phyloP scores from a whole-genome alignment of 768 basidiomycete genomes.

The Termitomyces titanicus region DNA sequence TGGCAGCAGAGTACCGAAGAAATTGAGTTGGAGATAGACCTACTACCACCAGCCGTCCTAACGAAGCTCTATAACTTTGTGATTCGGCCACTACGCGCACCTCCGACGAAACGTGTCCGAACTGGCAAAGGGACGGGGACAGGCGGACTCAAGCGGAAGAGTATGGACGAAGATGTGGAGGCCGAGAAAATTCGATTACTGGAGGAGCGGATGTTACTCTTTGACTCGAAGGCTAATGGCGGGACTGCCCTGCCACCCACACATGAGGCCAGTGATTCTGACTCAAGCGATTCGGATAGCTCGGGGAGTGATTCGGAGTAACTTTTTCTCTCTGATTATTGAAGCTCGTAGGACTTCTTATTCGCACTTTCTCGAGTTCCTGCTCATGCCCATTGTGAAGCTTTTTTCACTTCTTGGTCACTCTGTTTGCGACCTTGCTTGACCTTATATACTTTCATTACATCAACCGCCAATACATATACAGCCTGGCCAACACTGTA shows the following conservation, averaged over 20 bases:
- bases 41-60: slow-evolving; percentile 80
- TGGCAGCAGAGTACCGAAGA: slow-evolving; percentile 82
- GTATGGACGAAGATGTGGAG: slow-evolving; percentile 96
- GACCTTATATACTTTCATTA: slow-evolving; percentile 34
- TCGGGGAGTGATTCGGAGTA: slow-evolving; percentile 84
- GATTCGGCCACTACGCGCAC: slow-evolving; percentile 69
- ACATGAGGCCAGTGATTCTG: slow-evolving; percentile 68
- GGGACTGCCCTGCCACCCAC: slow-evolving; percentile 31
- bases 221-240: slow-evolving; percentile 57
- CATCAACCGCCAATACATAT: slow-evolving; percentile 33
- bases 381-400: slow-evolving; percentile 9
- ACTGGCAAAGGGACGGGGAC: slow-evolving; percentile 80
- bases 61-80: slow-evolving; percentile 96
- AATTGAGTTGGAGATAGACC: slow-evolving; percentile 97
- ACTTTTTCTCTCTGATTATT: slow-evolving; percentile 25
- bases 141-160: slow-evolving; percentile 89
- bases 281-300: slow-evolving; percentile 76
- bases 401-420: slow-evolving; percentile 11
- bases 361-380: slow-evolving; percentile 4
- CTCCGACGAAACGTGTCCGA: slow-evolving; percentile 61
- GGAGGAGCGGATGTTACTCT: slow-evolving; percentile 83
- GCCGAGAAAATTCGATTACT: slow-evolving; percentile 91
- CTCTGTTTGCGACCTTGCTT: slow-evolving; percentile 1
- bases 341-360: slow-evolving; percentile 13
- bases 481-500: slow-evolving; percentile 37